Evolutionary conservation across 2,329 filamentous ascomycete species (phyloP).

Genomic region (Aspergillus sp.): DNA sequence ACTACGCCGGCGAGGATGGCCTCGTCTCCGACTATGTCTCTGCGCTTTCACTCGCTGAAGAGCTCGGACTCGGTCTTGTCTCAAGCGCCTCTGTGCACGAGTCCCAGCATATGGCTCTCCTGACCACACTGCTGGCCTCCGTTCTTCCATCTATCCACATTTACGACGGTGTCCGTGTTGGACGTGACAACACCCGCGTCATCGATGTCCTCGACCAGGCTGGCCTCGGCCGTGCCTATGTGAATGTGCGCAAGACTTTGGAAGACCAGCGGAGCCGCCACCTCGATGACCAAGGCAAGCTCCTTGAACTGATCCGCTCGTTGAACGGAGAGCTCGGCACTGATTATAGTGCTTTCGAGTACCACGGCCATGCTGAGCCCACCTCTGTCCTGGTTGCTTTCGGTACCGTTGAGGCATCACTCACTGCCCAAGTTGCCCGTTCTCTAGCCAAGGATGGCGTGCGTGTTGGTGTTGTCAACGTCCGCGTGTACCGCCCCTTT

Average conservation of each 20-base stretch:
- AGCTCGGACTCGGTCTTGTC: constrained; percentile 84
- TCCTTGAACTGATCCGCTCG: constrained; percentile 70
- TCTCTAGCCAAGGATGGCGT: constrained; percentile 73
- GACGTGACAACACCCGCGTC: constrained; percentile 79
- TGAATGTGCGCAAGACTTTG: constrained; percentile 65
- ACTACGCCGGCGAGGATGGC: constrained; percentile 73
- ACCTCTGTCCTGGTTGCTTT: constrained; percentile 89
- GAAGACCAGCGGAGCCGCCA: constrained; percentile 69
- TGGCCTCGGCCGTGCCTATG: constrained; percentile 71
- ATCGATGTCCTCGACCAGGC: constrained; percentile 78
- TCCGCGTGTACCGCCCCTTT: constrained; percentile 93
- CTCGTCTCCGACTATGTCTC: constrained; percentile 87
- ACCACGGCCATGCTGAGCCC: constrained; percentile 79
- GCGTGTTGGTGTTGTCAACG: constrained; percentile 85
- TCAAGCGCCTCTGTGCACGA: constrained; percentile 87
- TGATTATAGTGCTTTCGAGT: constrained; percentile 91
- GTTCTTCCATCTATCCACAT: constrained; percentile 83
- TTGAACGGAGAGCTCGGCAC: constrained; percentile 94
- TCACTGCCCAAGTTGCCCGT: constrained; percentile 78
- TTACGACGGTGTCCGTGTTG: constrained; percentile 84
- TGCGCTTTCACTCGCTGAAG: constrained; percentile 80
- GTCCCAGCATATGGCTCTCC: constrained; percentile 92
- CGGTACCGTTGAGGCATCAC: constrained; percentile 85
- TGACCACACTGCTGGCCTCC: constrained; percentile 78
- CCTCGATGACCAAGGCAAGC: constrained; percentile 71